Percentiles rank a stretch among this genome's conserved stretches.
phyloP scores from a whole-genome alignment of 352 stramenopile species.

The Globisporangium alternatum region DNA sequence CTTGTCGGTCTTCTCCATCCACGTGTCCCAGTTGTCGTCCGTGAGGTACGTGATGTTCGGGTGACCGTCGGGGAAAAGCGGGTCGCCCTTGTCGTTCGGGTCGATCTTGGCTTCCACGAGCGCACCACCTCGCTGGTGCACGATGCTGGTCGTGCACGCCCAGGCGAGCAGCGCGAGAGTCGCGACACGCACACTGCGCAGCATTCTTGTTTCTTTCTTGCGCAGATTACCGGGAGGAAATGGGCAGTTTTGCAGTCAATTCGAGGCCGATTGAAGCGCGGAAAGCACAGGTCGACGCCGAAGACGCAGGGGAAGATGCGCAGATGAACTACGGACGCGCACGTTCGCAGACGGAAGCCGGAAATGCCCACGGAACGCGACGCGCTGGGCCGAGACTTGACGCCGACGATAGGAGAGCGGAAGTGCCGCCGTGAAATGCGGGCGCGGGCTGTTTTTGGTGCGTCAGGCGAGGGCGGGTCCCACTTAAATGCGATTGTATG shows the following conservation, averaged over 20 bases:
- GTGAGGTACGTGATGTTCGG: conserved; percentile 87
- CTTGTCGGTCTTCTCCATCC: conserved; percentile 70
- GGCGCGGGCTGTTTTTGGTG: background rate
- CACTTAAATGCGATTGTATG: background rate
- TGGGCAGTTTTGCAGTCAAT: background rate
- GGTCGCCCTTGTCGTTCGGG: conserved; percentile 72
- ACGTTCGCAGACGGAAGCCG: background rate
- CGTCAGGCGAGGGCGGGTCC: background rate
- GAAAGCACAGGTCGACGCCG: conserved; percentile 1
- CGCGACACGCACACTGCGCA: conserved; percentile 10
- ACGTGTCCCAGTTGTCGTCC: conserved; percentile 77
- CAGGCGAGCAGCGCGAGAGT: conserved; percentile 14
- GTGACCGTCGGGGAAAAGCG: conserved; percentile 76
- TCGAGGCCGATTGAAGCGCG: background rate
- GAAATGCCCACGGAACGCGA: background rate
- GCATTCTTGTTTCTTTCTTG: background rate
- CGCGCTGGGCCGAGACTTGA: background rate
- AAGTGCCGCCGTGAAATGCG: background rate
- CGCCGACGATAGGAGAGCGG: background rate
- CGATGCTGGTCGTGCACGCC: conserved; percentile 4
- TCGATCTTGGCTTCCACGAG: conserved; percentile 38
- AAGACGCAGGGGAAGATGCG: background rate
- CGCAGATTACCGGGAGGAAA: background rate
- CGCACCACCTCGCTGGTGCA: background rate
- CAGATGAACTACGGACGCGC: background rate